A percentile compares a stretch with the other conserved stretches of the same genome.
Evolutionary conservation across 306 rosid species (phyloP).

Genomic region (Cucurbita argyrosperma): DNA sequence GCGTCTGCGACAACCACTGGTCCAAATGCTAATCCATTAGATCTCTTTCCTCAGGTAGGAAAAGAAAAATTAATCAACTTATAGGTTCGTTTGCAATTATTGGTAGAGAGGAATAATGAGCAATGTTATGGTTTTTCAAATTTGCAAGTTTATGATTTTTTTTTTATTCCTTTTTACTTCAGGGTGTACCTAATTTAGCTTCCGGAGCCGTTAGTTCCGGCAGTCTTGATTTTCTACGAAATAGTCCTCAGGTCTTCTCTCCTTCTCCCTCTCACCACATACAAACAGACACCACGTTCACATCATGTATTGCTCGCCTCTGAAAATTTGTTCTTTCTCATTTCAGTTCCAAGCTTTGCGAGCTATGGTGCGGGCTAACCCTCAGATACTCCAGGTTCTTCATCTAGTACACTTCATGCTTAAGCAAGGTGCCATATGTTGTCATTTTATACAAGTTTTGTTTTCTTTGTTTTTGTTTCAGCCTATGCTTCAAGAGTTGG

Average conservation of each 20-base stretch:
- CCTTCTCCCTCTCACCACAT: not conserved
- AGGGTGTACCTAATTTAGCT: conserved; percentile 73
- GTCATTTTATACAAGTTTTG: not conserved
- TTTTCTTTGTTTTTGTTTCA: conserved; percentile 19
- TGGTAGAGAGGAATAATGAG: conserved; percentile 14
- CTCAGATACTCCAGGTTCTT: conserved; percentile 87
- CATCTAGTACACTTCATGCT: not conserved
- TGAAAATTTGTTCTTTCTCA: conserved; percentile 1
- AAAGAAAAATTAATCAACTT: not conserved
- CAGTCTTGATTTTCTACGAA: conserved; percentile 69
- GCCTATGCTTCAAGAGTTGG: conserved; percentile 98
- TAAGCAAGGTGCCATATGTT: not conserved
- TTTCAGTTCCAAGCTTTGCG: conserved; percentile 79
- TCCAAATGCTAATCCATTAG: conserved; percentile 87
- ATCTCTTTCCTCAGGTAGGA: conserved; percentile 80
- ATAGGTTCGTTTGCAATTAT: not conserved
- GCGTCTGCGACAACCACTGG: conserved; percentile 47
- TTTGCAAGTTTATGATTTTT: not conserved
- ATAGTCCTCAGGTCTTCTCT: conserved; percentile 60
- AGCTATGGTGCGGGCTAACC: conserved; percentile 89
- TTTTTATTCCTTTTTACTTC: not conserved
- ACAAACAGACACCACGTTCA: not conserved
- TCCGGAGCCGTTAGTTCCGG: conserved; percentile 69
- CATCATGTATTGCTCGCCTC: not conserved
- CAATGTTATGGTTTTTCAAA: not conserved